Percentiles rank a stretch among this genome's conserved stretches.
phyloP scores from a whole-genome alignment of 495 filamentous ascomycete genomes.

The Endocarpon pusillum region DNA sequence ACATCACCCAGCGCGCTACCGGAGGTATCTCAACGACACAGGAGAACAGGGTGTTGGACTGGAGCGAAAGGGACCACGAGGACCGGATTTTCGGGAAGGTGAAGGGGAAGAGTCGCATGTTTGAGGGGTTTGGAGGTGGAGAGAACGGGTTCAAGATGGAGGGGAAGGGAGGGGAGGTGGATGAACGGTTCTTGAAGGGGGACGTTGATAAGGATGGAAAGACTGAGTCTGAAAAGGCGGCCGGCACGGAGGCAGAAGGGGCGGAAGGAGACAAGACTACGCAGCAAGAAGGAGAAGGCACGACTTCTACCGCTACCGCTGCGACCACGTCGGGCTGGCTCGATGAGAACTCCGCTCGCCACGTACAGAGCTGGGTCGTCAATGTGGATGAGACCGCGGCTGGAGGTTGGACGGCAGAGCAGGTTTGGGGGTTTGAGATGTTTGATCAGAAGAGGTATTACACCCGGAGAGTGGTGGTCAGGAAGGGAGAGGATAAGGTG shows the following conservation, averaged over 20 bases:
- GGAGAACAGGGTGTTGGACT: conserved; percentile 59
- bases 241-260: no score
- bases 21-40: conserved; percentile 57
- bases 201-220: conserved; percentile 24
- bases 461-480: conserved; percentile 48
- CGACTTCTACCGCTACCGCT: no score
- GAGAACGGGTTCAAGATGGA: conserved; percentile 19
- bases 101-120: conserved; percentile 40
- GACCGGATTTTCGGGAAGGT: conserved; percentile 74
- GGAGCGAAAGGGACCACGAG: conserved; percentile 45
- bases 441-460: conserved; percentile 47
- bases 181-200: conserved; percentile 27
- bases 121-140: conserved; percentile 21
- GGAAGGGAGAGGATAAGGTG: conserved; percentile 40
- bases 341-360: conserved; percentile 23
- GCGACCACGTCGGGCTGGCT: no score
- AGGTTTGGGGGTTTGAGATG: conserved; percentile 48
- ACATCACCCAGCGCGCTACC: conserved; percentile 62
- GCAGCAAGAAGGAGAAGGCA: conserved; percentile 14
- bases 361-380: conserved; percentile 29
- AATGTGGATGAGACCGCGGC: conserved; percentile 15
- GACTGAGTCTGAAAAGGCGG: conserved; percentile 8
- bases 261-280: conserved; percentile 19
- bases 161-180: conserved; percentile 27
- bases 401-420: conserved; percentile 31